phyloP scores from a whole-genome alignment of 805 yeast genomes.

The Saccharomyces cerevisiae region DNA sequence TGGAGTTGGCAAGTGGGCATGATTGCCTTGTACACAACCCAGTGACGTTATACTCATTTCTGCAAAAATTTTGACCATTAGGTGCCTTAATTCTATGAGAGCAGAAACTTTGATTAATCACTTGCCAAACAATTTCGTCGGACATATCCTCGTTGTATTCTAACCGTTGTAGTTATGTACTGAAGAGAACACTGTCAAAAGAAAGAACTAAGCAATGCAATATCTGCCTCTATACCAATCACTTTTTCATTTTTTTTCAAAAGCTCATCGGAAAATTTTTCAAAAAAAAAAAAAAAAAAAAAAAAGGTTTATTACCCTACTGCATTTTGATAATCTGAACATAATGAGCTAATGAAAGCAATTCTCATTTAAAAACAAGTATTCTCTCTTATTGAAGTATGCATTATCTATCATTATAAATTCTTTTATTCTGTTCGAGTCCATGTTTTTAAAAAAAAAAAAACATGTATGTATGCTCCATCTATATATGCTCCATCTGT shows the following conservation, averaged over 20 bases:
- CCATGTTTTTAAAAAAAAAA: no score
- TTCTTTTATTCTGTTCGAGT: not conserved
- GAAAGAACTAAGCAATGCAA: not conserved
- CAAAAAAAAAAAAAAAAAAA: not conserved
- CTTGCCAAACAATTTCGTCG: constrained; percentile 93
- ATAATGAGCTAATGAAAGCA: not conserved
- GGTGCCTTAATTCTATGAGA: constrained; percentile 87
- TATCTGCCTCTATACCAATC: not conserved
- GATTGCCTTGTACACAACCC: constrained; percentile 91
- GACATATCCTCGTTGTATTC: constrained; percentile 30
- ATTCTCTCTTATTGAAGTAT: not conserved
- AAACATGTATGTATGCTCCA: no score
- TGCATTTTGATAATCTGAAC: not conserved
- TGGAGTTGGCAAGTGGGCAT: constrained; percentile 92
- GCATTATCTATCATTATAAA: not conserved
- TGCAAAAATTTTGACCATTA: constrained; percentile 83
- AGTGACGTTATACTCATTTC: constrained; percentile 91
- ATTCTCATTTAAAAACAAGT: not conserved
- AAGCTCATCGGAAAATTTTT: not conserved
- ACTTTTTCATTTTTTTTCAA: not conserved
- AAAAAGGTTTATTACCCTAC: not conserved
- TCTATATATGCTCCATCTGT: not conserved
- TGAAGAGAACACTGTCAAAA: not conserved
- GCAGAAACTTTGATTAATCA: constrained; percentile 90
- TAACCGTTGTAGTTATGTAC: not conserved